These are phyloP conservation scores for Arctium lappa DNA, from an alignment of 129 eudicot genomes.

Conservation along the genomic window DNA sequence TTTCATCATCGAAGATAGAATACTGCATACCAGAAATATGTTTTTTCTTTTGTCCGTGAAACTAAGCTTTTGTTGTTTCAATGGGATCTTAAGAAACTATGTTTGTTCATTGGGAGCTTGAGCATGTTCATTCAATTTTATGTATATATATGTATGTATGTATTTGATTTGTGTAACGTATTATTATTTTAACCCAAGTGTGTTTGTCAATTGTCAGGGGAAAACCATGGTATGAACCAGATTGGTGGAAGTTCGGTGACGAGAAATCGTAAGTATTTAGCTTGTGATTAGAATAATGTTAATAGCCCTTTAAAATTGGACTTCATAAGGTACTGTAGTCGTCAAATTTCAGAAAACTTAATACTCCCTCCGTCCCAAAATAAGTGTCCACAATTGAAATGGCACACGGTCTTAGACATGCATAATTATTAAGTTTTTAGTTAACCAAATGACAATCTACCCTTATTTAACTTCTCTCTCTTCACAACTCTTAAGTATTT, in stretches of 20 bases:
- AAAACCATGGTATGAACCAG: constrained; percentile 91
- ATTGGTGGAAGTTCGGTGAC: constrained; percentile 99
- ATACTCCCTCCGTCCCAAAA: no score
- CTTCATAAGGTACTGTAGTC: neutral
- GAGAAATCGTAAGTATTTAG: constrained; percentile 77
- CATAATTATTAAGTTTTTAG: no score
- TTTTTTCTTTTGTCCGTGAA: neutral
- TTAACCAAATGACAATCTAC: no score
- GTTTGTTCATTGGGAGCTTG: no score
- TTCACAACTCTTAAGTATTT: no score
- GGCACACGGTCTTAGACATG: no score
- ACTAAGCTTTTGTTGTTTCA: neutral
- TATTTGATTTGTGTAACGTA: neutral
- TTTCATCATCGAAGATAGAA: neutral
- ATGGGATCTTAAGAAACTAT: neutral
- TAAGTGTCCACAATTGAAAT: no score
- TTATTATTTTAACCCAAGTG: neutral
- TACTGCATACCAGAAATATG: neutral
- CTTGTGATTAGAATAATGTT: constrained; percentile 4
- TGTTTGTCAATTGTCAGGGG: constrained; percentile 62
- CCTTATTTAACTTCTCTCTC: no score
- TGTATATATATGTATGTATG: neutral
- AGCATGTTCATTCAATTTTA: no score
- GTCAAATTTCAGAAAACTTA: neutral
- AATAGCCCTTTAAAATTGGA: neutral